Evolutionary conservation across 441 rosid genomes (phyloP).

Genomic region (Populus tomentosa): DNA sequence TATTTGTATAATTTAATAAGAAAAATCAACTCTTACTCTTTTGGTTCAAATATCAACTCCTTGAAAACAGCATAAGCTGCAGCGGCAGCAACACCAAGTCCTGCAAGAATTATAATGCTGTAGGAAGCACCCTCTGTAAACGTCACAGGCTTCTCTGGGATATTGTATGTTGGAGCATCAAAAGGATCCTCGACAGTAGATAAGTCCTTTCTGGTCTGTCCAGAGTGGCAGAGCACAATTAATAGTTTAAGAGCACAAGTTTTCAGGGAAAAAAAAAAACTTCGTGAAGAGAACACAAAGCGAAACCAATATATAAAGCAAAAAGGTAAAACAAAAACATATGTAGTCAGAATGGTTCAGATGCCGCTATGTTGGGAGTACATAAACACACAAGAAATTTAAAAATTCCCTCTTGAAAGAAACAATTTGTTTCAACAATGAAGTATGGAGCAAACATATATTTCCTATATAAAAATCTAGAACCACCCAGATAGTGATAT

Average conservation of each 20-base stretch:
- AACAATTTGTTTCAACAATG: not conserved
- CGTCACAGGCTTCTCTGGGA: conserved; percentile 92
- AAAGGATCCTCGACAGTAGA: conserved; percentile 91
- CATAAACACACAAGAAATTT: not conserved
- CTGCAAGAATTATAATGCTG: conserved; percentile 78
- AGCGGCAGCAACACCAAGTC: conserved; percentile 91
- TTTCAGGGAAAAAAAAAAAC: not conserved
- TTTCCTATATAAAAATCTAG: not conserved
- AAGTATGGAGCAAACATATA: not conserved
- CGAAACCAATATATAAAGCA: not conserved
- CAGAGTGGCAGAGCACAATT: conserved; percentile 10
- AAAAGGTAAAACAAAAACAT: not conserved
- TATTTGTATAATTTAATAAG: conserved; percentile 12
- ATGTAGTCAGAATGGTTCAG: not conserved
- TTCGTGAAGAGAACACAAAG: not conserved
- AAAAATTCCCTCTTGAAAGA: not conserved
- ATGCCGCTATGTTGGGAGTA: not conserved
- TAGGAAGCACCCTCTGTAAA: conserved; percentile 95
- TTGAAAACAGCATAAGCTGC: conserved; percentile 86
- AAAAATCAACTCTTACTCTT: conserved; percentile 58
- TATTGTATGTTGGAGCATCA: conserved; percentile 89
- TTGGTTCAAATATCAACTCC: conserved; percentile 93
- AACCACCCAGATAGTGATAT: not conserved
- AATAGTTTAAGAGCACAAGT: conserved; percentile 1
- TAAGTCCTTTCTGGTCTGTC: conserved; percentile 71